These are phyloP conservation scores for Solanum acaule DNA, from an alignment of 257 asterid genomes.

Conservation along the genomic window DNA sequence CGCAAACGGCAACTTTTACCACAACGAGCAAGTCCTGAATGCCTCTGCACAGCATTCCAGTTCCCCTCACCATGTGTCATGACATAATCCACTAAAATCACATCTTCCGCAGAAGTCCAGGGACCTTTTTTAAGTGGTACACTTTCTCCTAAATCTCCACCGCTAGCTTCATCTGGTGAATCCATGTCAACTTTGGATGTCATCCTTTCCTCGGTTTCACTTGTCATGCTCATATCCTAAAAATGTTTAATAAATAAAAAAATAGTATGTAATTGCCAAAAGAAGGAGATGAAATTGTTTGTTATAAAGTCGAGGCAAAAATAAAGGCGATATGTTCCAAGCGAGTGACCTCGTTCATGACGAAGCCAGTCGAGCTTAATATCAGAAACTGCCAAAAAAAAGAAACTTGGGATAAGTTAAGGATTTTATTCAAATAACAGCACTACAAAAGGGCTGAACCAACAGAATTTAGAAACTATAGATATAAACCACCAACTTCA, in stretches of 20 bases:
- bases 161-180: conserved; percentile 38
- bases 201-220: conserved; percentile 33
- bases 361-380: neutral
- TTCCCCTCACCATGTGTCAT: conserved; percentile 50
- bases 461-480: neutral
- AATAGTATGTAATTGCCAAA: neutral
- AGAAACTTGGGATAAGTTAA: neutral
- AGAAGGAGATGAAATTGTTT: neutral
- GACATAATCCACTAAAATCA: conserved; percentile 44
- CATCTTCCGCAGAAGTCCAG: conserved; percentile 55
- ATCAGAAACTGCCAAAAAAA: neutral
- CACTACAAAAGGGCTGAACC: neutral
- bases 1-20: conserved; percentile 69
- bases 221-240: conserved; percentile 34
- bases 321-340: neutral
- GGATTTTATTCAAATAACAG: neutral
- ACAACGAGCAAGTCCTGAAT: conserved; percentile 54
- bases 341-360: neutral
- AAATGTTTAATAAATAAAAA: neutral
- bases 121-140: conserved; percentile 51
- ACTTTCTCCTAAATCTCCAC: conserved; percentile 15
- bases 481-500: neutral
- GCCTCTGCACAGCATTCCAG: conserved; percentile 55
- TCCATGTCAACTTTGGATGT: conserved; percentile 11
- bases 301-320: neutral